Conservation (phyloP, 768 basidiomycete genomes). For the Kwoniella sp. region DNA sequence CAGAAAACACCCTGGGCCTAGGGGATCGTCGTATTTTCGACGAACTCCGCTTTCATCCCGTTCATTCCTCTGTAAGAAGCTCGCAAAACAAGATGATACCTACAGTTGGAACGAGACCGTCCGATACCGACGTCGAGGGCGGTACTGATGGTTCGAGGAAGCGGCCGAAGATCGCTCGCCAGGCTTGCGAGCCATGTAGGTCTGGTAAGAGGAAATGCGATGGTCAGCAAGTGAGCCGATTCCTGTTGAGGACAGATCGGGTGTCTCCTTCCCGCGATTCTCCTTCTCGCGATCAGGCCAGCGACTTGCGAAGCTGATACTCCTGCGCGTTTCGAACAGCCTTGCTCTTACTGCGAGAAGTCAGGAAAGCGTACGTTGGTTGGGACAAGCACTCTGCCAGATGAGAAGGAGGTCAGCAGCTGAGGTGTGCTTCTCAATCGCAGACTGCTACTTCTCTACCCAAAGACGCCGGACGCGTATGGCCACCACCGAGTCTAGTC, state of each 20-base stretch:
- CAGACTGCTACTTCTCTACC: background rate
- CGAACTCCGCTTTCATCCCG: no score
- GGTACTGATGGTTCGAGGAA: background rate
- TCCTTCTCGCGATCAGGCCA: no score
- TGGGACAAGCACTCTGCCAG: background rate
- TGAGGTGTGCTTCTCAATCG: background rate
- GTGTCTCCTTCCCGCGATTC: no score
- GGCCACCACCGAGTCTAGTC: background rate
- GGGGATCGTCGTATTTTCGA: no score
- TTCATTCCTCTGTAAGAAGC: background rate
- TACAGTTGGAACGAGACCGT: background rate
- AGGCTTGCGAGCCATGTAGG: background rate
- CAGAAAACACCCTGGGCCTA: no score
- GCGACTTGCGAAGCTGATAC: background rate
- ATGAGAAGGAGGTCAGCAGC: background rate
- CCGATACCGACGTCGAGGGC: background rate
- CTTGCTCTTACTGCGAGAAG: background rate
- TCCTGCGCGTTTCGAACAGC: no score
- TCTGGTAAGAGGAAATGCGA: background rate
- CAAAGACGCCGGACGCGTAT: background rate
- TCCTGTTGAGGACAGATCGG: background rate
- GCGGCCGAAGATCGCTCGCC: background rate
- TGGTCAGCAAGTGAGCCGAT: background rate
- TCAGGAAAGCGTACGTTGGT: background rate
- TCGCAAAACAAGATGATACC: background rate